These are phyloP conservation scores for Tylopilus subfusipes DNA, from an alignment of 768 basidiomycete species.

Conservation along the genomic window DNA sequence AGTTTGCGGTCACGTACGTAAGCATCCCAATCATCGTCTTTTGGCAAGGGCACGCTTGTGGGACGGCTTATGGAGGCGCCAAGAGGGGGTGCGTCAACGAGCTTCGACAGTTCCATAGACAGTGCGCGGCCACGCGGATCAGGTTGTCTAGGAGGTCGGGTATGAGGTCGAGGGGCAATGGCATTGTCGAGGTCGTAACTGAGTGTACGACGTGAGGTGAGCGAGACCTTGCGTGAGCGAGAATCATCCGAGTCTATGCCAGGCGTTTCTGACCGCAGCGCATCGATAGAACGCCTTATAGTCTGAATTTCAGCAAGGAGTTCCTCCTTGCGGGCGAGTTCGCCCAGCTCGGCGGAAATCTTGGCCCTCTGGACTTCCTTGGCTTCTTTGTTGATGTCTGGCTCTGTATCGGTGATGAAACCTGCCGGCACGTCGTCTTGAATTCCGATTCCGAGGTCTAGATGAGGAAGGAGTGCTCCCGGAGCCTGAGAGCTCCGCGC, in stretches of 20 bases:
- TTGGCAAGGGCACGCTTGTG: conserved; percentile 60
- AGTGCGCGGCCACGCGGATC: conserved; percentile 69
- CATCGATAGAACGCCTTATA: conserved; percentile 75
- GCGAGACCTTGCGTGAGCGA: conserved; percentile 59
- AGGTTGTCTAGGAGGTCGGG: conserved; percentile 64
- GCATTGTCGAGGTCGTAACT: conserved; percentile 61
- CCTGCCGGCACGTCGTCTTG: conserved; percentile 69
- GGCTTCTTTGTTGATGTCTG: conserved; percentile 27
- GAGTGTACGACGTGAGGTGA: conserved; percentile 64
- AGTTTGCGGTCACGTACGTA: conserved; percentile 85
- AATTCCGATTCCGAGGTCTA: conserved; percentile 75
- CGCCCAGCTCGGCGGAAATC: conserved; percentile 43
- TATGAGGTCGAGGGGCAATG: conserved; percentile 50
- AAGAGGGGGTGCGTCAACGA: conserved; percentile 41
- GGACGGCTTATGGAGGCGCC: conserved; percentile 63
- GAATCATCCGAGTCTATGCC: conserved; percentile 46
- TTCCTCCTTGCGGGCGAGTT: conserved; percentile 64
- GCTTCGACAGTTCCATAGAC: conserved; percentile 64
- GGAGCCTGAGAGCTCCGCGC: conserved; percentile 48
- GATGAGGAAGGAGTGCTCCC: conserved; percentile 54
- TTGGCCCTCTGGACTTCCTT: conserved; percentile 33
- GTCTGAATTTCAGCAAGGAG: conserved; percentile 75
- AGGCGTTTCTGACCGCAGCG: conserved; percentile 68
- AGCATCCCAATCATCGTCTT: conserved; percentile 79
- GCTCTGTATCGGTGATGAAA: conserved; percentile 54